Percentiles rank a stretch among this genome's conserved stretches.
Evolutionary conservation across 345 rosid genomes (phyloP).

Genomic region (Eutrema heterophyllum): DNA sequence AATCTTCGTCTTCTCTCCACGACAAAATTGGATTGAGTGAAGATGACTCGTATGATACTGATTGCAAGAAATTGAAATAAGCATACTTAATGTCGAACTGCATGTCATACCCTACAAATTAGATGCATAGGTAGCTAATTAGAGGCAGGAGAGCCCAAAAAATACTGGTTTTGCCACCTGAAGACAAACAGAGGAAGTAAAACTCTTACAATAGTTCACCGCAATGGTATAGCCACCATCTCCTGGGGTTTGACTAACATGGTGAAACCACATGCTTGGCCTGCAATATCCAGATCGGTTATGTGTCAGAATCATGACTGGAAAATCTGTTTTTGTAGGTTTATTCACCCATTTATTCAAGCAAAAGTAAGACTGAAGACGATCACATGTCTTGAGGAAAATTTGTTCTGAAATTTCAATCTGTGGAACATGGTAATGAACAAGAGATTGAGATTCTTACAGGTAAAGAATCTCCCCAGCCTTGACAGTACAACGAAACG

Average conservation of each 20-base stretch:
- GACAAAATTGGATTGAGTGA: constrained; percentile 11
- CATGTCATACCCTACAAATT: constrained; percentile 83
- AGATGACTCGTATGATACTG: constrained; percentile 36
- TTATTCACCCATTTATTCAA: background rate
- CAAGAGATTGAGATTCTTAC: constrained; percentile 41
- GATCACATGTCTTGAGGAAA: background rate
- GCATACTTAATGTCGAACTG: constrained; percentile 87
- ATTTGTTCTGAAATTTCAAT: background rate
- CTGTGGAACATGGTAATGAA: background rate
- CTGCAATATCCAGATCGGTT: constrained; percentile 38
- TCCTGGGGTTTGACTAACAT: constrained; percentile 76
- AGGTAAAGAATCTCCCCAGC: constrained; percentile 85
- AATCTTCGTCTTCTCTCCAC: constrained; percentile 23
- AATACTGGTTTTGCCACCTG: background rate
- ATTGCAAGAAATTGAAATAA: constrained; percentile 78
- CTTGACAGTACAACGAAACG: constrained; percentile 63
- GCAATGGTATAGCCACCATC: constrained; percentile 70
- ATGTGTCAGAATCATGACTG: background rate
- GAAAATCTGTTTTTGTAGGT: too few relatives aligned
- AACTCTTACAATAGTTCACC: constrained; percentile 69
- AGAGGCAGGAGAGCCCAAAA: background rate
- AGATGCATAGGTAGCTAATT: background rate
- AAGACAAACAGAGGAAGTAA: background rate
- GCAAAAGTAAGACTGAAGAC: background rate
- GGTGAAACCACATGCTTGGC: constrained; percentile 99